Base-by-base conservation (phyloP, 2,329 filamentous ascomycete genomes). In the Ceratocystis eucalypticola region DNA sequence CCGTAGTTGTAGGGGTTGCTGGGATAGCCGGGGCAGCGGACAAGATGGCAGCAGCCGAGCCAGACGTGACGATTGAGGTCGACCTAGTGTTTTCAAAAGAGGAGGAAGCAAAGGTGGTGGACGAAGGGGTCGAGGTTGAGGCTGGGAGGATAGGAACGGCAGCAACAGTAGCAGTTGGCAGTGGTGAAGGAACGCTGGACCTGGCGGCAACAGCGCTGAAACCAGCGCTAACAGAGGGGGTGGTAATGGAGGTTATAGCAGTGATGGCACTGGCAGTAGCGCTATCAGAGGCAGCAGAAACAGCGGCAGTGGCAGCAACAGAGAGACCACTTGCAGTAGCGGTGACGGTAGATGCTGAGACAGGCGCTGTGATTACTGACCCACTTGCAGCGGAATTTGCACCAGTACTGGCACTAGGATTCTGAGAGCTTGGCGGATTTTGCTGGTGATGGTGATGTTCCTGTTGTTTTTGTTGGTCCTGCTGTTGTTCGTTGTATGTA, bases 201-300 rank as follows among this genome's bases (percentile, higher is more conserved):
- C 12, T 17, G 41, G 46, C n/a, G 28, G 61, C 61, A 30, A n/a
- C 8, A 20, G 48, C 7, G 41, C n/a, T 62, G 22, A 28, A 25
- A n/a, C 44, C 15, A 37, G 7, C 33, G 22, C 46, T 30, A 55
- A 75, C 84, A 82, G 71, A 41, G 37, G 37, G 37, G 10, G 37
- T 41, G 12, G 10, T 41, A 41, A 41, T 41, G 37, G 37, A 41
- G 37, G 37, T 15, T 41, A 41, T 80, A 70, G 84, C 85, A 71
- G 83, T 83, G 72, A 84, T 86, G 70, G 84, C 84, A 71, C 84
- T 85, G 69, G 85, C 87, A 70, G 86, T 85, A 22, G 28, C 33
- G 22, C 20, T 55, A 25, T 17, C 10, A 53, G 46, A 41, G 46
- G 28, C 30, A 48, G 62, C 33, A 25, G 30, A 25, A 71, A 84